phyloP scores from a whole-genome alignment of 2,329 filamentous ascomycete genomes.

The Diplodia intermedia region DNA sequence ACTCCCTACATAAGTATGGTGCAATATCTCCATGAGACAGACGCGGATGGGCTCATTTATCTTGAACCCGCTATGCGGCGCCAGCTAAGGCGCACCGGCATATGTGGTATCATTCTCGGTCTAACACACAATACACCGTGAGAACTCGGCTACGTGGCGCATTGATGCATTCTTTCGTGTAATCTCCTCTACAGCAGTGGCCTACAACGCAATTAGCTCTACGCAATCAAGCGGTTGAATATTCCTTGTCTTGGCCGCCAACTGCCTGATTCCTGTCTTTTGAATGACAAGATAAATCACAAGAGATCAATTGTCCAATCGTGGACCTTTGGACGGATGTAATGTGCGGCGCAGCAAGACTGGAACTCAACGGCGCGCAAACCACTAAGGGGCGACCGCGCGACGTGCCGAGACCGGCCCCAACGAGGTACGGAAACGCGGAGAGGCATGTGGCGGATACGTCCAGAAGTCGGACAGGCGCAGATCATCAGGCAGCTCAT shows the following conservation, averaged over 20 bases:
- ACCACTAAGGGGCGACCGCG: background rate
- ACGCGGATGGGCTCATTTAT: no score
- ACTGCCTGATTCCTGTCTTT: background rate
- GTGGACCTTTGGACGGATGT: background rate
- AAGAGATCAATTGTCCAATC: background rate
- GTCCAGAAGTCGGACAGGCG: background rate
- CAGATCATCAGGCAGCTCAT: constrained; percentile 7
- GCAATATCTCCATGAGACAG: no score
- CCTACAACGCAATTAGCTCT: background rate
- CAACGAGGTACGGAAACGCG: constrained; percentile 12
- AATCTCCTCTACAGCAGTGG: background rate
- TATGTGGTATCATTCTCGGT: background rate
- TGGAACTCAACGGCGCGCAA: constrained; percentile 8
- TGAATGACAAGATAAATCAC: no score
- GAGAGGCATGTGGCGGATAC: constrained; percentile 11
- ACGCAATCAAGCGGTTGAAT: background rate
- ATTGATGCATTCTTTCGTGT: background rate
- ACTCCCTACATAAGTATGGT: no score
- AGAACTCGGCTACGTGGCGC: background rate
- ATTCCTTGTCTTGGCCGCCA: background rate
- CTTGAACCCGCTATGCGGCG: no score
- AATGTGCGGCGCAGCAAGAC: background rate
- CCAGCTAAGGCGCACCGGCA: background rate
- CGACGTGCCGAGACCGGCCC: background rate
- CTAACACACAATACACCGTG: background rate